Evolutionary conservation across 345 rosid genomes (phyloP).

Genomic region (Jatropha curcas): DNA sequence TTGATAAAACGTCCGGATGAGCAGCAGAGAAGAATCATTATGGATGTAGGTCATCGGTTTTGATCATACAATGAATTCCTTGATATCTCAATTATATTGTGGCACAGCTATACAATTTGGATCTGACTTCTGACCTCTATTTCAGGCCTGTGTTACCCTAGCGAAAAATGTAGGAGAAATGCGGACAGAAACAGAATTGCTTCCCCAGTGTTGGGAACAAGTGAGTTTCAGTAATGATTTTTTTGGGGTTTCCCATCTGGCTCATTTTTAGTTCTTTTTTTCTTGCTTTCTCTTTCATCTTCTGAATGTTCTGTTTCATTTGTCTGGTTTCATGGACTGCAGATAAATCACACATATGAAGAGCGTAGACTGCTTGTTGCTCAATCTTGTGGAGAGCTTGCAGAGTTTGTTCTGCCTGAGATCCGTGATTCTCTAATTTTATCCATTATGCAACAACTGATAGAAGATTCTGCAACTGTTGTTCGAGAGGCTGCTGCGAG

Average conservation of each 20-base stretch:
- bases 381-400: constrained; percentile 98
- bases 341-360: constrained; percentile 95
- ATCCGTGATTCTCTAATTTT: constrained; percentile 95
- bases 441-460: constrained; percentile 85
- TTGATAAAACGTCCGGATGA: constrained; percentile 98
- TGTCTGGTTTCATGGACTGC: constrained; percentile 33
- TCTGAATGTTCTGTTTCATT: constrained; percentile 16
- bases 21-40: constrained; percentile 87
- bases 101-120: constrained; percentile 16
- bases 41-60: constrained; percentile 67
- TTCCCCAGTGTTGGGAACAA: constrained; percentile 99
- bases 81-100: constrained; percentile 23
- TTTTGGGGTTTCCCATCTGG: constrained; percentile 20
- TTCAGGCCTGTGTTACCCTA: constrained; percentile 91
- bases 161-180: constrained; percentile 95
- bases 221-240: constrained; percentile 46
- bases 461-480: constrained; percentile 92
- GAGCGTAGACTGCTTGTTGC: constrained; percentile 98
- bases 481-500: constrained; percentile 95
- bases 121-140: constrained; percentile 27
- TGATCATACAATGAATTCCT: constrained; percentile 13
- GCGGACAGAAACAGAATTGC: constrained; percentile 97
- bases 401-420: constrained; percentile 88
- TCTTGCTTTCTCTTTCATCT: constrained; percentile 3
- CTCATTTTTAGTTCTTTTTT: constrained; percentile 3